A percentile compares a stretch with the other conserved stretches of the same genome.
Conservation (phyloP, 2,329 filamentous ascomycete species). For the Elsinoe ampelina region DNA sequence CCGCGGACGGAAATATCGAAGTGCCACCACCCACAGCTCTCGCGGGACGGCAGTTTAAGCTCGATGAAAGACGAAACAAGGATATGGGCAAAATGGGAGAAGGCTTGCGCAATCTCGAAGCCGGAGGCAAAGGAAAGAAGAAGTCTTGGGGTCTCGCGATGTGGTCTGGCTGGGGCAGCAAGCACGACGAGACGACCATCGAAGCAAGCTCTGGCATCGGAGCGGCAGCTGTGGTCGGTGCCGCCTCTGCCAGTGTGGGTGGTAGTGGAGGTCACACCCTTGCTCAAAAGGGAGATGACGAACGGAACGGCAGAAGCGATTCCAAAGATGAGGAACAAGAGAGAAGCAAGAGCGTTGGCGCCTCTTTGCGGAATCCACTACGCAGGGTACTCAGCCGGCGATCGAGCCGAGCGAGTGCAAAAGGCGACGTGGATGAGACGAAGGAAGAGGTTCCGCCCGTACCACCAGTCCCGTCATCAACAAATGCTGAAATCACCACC, state of each 20-base stretch:
- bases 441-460: slow-evolving; percentile 4
- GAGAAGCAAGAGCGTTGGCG: slow-evolving; percentile 4
- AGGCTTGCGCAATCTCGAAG: slow-evolving; percentile 10
- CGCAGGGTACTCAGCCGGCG: background rate
- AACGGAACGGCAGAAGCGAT: background rate
- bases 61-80: slow-evolving; percentile 30
- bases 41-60: slow-evolving; percentile 49
- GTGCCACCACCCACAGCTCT: slow-evolving; percentile 74
- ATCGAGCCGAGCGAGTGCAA: background rate
- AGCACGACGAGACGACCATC: slow-evolving; percentile 74
- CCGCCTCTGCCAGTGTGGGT: slow-evolving; percentile 1
- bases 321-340: background rate
- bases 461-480: background rate
- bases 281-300: background rate
- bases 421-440: background rate
- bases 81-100: slow-evolving; percentile 38
- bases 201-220: slow-evolving; percentile 20
- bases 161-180: slow-evolving; percentile 83
- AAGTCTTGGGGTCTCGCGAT: slow-evolving; percentile 64
- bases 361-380: background rate
- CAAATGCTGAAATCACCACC: background rate
- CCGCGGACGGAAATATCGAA: slow-evolving; percentile 49
- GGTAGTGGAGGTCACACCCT: background rate
- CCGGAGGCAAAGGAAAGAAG: slow-evolving; percentile 41
- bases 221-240: slow-evolving; percentile 11